Conservation (phyloP, 2,329 filamentous ascomycete genomes). For the Pseudogymnoascus verrucosus region DNA sequence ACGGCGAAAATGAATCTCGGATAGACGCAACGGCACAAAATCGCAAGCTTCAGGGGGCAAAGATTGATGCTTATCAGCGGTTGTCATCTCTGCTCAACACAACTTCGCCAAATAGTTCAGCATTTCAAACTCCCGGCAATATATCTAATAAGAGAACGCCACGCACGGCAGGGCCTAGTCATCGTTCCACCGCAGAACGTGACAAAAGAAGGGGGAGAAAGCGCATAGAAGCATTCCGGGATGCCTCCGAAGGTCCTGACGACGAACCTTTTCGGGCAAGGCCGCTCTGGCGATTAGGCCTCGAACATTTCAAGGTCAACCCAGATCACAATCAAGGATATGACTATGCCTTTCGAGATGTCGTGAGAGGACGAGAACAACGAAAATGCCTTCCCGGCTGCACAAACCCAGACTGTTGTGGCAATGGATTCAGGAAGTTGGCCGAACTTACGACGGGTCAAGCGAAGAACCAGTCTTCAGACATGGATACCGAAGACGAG, state of each 20-base stretch:
- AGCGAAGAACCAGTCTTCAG: background rate
- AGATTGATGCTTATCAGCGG: background rate
- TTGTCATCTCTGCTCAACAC: background rate
- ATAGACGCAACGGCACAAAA: background rate
- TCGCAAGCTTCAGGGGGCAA: background rate
- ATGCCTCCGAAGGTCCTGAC: slow-evolving; percentile 14
- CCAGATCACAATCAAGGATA: slow-evolving; percentile 49
- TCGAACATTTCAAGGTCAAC: slow-evolving; percentile 58
- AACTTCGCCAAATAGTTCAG: background rate
- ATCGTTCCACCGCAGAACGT: background rate
- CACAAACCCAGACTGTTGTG: slow-evolving; percentile 47
- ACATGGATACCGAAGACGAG: slow-evolving; percentile 34
- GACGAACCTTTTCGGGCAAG: slow-evolving; percentile 33
- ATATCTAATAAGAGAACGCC: background rate
- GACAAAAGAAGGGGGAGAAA: background rate
- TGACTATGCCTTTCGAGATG: slow-evolving; percentile 52
- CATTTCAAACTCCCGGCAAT: background rate
- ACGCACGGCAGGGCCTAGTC: background rate
- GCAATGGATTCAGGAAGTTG: slow-evolving; percentile 29
- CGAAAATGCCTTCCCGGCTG: slow-evolving; percentile 55
- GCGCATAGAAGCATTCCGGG: slow-evolving; percentile 1
- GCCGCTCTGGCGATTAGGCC: slow-evolving; percentile 32
- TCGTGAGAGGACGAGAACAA: slow-evolving; percentile 49
- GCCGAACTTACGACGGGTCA: slow-evolving; percentile 23
- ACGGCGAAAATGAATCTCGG: slow-evolving; percentile 15